Base-by-base conservation (phyloP, 306 rosid genomes). In the Alnus rubra region DNA sequence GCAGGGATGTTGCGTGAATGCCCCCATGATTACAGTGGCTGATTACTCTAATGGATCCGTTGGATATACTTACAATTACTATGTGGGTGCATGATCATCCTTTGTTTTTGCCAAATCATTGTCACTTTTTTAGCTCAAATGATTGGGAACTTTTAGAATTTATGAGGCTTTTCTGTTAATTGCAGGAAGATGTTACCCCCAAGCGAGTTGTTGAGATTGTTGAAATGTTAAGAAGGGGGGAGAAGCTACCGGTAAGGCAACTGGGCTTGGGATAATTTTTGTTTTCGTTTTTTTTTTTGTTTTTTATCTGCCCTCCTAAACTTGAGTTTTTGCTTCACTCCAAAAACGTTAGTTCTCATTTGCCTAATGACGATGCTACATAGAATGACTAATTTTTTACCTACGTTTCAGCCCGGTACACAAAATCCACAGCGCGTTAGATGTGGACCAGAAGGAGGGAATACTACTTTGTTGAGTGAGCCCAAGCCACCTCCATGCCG, bases 11-110 rank as follows among this genome's bases (percentile, higher is more conserved):
- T 96, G 98, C 75, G 99, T 96, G 74, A 96, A 96, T 77, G 99
- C 99, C 68, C 98, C 99, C 55, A 96, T 96, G 99, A 91, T 96
- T 74, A 96, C 99, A 9, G 99, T 96, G 30, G 99, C 98, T 44
- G 99, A 96, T 81, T 96, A 96, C 84, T 96, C 99, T 11, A 93
- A 89, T 58, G 98, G 98, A 83, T 96, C 96, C 0, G 93, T 91
- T 87, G 98, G 96, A 82, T 96, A 96, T 75, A 79, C 97, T 3
- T 96, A 96, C 74, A 96, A 96, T 73, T 96, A 96, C 78, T 96
- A 82, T 78, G 99, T 95, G 73, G 8, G 98, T 83, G 76, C 80
- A 72, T 15, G 74, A 65, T 37, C 19, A 35, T 49, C 18, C 53
- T 54, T 59, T 37, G 68, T 72, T 76, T 52, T 35, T 45, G 12